Base-by-base conservation (phyloP, 768 basidiomycete species). In the Boletus fagicola region DNA sequence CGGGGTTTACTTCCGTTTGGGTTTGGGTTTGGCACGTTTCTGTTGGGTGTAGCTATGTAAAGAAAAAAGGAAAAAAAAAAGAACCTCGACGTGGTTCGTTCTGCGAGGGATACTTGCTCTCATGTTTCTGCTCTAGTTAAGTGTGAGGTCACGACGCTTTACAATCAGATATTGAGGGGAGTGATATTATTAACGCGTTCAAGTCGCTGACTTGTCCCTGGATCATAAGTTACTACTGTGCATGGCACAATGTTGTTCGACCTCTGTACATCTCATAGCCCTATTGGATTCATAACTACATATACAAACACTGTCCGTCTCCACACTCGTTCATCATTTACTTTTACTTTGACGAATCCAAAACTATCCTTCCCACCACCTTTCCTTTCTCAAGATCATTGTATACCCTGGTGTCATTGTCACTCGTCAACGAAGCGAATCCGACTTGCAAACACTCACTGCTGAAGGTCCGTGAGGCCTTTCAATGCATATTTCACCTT, bases 401-500 rank as follows among this genome's bases (percentile, higher is more conserved):
- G 62, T 77, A 80, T 0, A 76, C 74, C 20, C 74, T 76, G 12
- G 16, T 3, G 45, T 3, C 1, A 35, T 20, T 15, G n/a, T 50
- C 40, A 26, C 1, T 47, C 10, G 3, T 56, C 22, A 39, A 18
- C 18, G 13, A 28, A 2, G 46, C 6, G 5, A 10, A 20, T 12
- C 5, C n/a, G 4, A 40, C 5, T 12, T 13, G 9, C 31, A 48
- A 20, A 24, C n/a, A 77, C 83, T 60, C 56, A 85, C 80, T 77
- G 70, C 36, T 76, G 69, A 43, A 91, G 78, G 4, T 83, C 80
- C 0, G 72, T 63, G 36, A 92, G 73, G 0, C 75, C 75, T 68
- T 75, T 79, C 49, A 74, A 49, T 42, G 61, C 69, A 61, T 77
- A 87, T 62, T 76, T 76, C 56, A 84, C 83, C 68, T 83, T 87